These are phyloP conservation scores for Phytophthora meadii DNA, from an alignment of 352 stramenopile species.

Conservation along the genomic window DNA sequence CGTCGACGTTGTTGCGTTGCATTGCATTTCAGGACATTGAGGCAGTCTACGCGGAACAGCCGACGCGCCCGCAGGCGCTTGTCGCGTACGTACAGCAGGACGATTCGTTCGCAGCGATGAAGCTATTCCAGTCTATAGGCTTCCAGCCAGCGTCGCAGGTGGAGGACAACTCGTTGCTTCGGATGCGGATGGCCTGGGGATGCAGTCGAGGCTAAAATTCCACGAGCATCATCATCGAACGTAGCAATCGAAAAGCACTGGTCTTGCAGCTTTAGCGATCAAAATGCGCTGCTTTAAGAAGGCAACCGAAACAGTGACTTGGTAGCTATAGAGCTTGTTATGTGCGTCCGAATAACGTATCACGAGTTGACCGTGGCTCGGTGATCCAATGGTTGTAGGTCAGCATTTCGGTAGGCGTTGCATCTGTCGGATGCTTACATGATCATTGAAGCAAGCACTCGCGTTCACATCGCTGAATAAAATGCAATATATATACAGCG, in stretches of 20 bases:
- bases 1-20: slow-evolving; percentile 15
- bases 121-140: slow-evolving; percentile 58
- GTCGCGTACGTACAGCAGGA: slow-evolving; percentile 53
- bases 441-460: too few species aligned
- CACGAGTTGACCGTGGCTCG: neutral
- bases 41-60: slow-evolving; percentile 41
- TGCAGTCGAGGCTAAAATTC: slow-evolving; percentile 12
- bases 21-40: slow-evolving; percentile 57
- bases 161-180: slow-evolving; percentile 36
- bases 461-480: too few species aligned
- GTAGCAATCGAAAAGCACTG: neutral
- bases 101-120: slow-evolving; percentile 47
- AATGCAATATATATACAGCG: too few species aligned
- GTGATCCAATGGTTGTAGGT: too few species aligned
- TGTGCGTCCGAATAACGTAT: slow-evolving; percentile 16
- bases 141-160: slow-evolving; percentile 54
- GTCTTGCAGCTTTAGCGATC: neutral
- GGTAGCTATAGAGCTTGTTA: slow-evolving; percentile 7
- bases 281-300: neutral
- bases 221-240: neutral
- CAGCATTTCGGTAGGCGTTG: too few species aligned
- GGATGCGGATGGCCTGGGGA: slow-evolving; percentile 37
- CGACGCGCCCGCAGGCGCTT: slow-evolving; percentile 38
- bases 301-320: neutral
- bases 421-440: too few species aligned